Conservation (phyloP, 352 stramenopile species). For the Globisporangium takayamanum region DNA sequence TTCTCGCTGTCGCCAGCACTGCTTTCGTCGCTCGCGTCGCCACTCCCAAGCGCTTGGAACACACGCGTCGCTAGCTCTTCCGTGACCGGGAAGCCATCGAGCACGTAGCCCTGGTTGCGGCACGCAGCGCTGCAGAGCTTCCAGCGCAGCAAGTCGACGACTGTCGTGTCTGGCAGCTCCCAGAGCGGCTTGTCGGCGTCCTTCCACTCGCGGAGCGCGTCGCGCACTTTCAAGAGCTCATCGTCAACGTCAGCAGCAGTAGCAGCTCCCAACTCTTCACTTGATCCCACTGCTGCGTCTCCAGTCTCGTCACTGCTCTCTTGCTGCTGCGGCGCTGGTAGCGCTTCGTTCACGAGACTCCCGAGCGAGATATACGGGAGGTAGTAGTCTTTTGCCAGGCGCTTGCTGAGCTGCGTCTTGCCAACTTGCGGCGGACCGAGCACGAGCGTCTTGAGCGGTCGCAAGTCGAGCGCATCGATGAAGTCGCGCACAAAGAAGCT, state of each 20-base stretch:
- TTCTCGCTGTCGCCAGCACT: constrained; percentile 11
- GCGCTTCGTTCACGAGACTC: constrained; percentile 33
- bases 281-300: constrained; percentile 6
- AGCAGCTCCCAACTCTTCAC: constrained; percentile 2
- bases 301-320: constrained; percentile 6
- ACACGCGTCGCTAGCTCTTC: constrained; percentile 39
- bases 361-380: constrained; percentile 52
- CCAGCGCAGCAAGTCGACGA: constrained; percentile 56
- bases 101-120: constrained; percentile 79
- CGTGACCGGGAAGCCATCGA: constrained; percentile 56
- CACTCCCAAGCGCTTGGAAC: constrained; percentile 23
- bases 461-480: constrained; percentile 64
- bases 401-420: constrained; percentile 49
- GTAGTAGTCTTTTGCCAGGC: constrained; percentile 66
- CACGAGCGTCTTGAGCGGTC: constrained; percentile 62
- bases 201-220: constrained; percentile 30
- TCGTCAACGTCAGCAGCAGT: constrained; percentile 7
- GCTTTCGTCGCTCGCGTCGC: constrained; percentile 10
- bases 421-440: constrained; percentile 57
- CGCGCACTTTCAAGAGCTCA: constrained; percentile 35
- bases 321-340: constrained; percentile 25
- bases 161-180: constrained; percentile 26
- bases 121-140: constrained; percentile 50
- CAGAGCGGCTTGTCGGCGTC: constrained; percentile 13
- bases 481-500: constrained; percentile 69